Conservation (phyloP, 257 asterid genomes). For the Thymus quinquecostatus region DNA sequence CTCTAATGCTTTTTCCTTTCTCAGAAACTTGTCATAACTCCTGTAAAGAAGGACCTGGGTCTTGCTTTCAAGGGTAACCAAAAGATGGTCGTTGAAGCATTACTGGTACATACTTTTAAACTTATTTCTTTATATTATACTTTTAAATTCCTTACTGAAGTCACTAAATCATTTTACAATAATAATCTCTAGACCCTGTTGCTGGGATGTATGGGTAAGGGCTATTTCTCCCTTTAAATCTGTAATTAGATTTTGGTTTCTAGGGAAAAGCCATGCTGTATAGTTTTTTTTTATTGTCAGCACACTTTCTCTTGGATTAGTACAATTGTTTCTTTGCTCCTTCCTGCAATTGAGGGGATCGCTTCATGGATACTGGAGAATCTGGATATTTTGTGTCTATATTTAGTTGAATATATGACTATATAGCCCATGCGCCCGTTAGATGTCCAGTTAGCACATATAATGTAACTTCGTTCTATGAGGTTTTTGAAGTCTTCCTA, state of each 20-base stretch:
- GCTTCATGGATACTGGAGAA: not conserved
- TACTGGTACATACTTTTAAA: conserved; percentile 49
- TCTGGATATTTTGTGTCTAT: not conserved
- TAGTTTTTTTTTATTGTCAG: conserved; percentile 2
- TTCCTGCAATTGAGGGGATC: not conserved
- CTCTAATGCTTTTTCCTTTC: conserved; percentile 11
- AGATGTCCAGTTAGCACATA: not conserved
- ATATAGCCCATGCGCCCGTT: not conserved
- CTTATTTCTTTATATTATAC: not conserved
- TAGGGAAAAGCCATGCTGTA: not conserved
- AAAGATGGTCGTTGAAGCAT: conserved; percentile 73
- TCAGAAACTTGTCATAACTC: conserved; percentile 73
- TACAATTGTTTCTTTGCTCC: not conserved
- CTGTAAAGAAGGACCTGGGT: conserved; percentile 82
- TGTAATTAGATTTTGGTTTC: not conserved
- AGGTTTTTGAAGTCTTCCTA: not conserved
- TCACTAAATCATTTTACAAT: not conserved
- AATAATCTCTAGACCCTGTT: not conserved
- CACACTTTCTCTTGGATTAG: not conserved
- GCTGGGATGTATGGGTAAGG: conserved; percentile 9
- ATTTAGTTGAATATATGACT: not conserved
- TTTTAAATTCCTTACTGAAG: not conserved
- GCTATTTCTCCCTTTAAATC: not conserved
- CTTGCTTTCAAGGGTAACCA: conserved; percentile 81
- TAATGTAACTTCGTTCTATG: not conserved